A percentile compares a stretch with the other conserved stretches of the same genome.
Conservation (phyloP, 305 asterid genomes). For the Solanum hybrid region DNA sequence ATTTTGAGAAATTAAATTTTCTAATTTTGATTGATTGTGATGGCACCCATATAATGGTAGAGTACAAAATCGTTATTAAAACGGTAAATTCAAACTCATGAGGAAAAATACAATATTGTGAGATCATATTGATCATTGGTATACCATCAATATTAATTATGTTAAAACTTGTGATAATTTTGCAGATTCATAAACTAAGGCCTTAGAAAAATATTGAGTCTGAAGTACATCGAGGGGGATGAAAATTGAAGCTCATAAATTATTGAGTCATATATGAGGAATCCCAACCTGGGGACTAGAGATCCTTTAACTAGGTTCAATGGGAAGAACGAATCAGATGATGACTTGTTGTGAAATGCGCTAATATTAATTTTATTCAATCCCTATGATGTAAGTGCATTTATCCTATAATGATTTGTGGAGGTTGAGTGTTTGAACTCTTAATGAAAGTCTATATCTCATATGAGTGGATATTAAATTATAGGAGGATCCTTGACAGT, state of each 20-base stretch:
- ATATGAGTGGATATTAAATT: not conserved
- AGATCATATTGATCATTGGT: no score
- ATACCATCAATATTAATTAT: no score
- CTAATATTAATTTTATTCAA: not conserved
- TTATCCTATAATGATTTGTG: not conserved
- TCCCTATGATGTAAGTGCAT: not conserved
- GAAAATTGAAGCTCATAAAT: not conserved
- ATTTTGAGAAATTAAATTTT: no score
- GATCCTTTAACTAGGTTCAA: not conserved
- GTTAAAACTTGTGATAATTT: no score
- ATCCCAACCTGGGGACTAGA: not conserved
- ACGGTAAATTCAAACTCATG: no score
- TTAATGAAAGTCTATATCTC: not conserved
- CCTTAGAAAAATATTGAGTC: no score
- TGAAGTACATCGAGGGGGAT: not conserved
- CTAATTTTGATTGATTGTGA: no score
- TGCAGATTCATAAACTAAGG: no score
- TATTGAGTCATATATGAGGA: not conserved
- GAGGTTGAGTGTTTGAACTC: not conserved
- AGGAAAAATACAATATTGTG: no score
- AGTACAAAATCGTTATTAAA: no score
- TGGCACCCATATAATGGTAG: no score
- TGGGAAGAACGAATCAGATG: not conserved
- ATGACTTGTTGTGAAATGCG: not conserved
- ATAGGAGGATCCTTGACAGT: not conserved